A percentile compares a stretch with the other conserved stretches of the same genome.
Conservation (phyloP, 441 rosid species). For the Euphorbia celastroides region DNA sequence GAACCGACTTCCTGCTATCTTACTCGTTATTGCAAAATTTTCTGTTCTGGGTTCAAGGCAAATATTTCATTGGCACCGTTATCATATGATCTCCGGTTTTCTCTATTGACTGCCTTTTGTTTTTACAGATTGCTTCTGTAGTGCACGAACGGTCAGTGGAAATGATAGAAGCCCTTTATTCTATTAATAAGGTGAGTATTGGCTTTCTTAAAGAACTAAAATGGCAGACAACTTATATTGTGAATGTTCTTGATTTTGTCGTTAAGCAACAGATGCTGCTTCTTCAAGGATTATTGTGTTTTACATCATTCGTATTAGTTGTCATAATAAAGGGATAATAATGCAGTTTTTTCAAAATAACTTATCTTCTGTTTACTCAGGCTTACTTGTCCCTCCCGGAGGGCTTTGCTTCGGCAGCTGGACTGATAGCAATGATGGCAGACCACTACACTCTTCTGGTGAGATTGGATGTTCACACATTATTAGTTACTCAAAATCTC, state of each 20-base stretch:
- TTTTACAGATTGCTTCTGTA: slow-evolving; percentile 55
- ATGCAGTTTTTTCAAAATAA: slow-evolving; percentile 1
- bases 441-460: slow-evolving; percentile 94
- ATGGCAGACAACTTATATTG: slow-evolving; percentile 1
- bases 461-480: slow-evolving; percentile 10
- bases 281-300: not conserved
- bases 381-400: slow-evolving; percentile 95
- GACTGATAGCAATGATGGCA: slow-evolving; percentile 98
- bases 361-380: slow-evolving; percentile 34
- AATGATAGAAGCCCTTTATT: slow-evolving; percentile 66
- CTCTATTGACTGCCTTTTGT: slow-evolving; percentile 5
- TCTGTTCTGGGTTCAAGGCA: not conserved
- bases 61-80: not conserved
- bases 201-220: not conserved
- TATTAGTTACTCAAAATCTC: too few relatives aligned
- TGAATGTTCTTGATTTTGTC: slow-evolving; percentile 1
- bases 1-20: not conserved
- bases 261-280: not conserved
- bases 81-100: slow-evolving; percentile 10
- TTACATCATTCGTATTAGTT: not conserved
- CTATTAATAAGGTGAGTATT: slow-evolving; percentile 46
- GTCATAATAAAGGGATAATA: not conserved
- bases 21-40: not conserved
- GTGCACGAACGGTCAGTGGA: slow-evolving; percentile 69
- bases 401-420: slow-evolving; percentile 89